phyloP scores from a whole-genome alignment of 169 alveolate genomes.

The Plasmodium sp. region DNA sequence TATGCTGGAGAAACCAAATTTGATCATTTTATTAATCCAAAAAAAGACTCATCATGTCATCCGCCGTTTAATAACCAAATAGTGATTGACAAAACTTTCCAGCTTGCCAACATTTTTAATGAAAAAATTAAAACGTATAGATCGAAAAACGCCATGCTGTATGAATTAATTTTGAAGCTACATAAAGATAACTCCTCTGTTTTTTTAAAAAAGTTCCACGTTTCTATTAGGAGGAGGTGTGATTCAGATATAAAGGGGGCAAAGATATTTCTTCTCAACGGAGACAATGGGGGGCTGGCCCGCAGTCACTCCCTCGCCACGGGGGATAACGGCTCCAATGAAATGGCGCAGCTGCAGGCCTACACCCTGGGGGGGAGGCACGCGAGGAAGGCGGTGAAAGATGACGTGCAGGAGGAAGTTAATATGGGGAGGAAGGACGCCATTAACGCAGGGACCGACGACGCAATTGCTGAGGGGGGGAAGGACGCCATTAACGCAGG shows the following conservation, averaged over 20 bases:
- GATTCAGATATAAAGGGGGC: slow-evolving; percentile 32
- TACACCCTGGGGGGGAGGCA: not conserved
- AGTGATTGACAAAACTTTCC: slow-evolving; percentile 39
- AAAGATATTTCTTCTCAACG: slow-evolving; percentile 20
- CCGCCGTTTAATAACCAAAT: slow-evolving; percentile 35
- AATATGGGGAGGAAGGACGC: no score
- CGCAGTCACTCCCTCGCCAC: not conserved
- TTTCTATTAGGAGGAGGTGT: slow-evolving; percentile 18
- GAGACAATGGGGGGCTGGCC: not conserved
- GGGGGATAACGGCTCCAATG: not conserved
- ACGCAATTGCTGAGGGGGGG: not conserved
- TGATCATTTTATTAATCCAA: slow-evolving; percentile 34
- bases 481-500: not conserved
- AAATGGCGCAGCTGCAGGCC: not conserved
- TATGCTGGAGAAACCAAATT: slow-evolving; percentile 39
- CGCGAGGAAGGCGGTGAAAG: not conserved
- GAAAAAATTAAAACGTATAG: slow-evolving; percentile 70
- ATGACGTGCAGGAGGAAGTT: not conserved
- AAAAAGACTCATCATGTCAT: not conserved
- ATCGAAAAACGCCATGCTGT: slow-evolving; percentile 39
- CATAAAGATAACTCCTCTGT: slow-evolving; percentile 57
- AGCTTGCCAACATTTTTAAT: slow-evolving; percentile 48
- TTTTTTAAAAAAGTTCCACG: slow-evolving; percentile 37
- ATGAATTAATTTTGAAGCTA: slow-evolving; percentile 57
- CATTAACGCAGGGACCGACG: not conserved